Base-by-base conservation (phyloP, 495 filamentous ascomycete genomes). In the Alectoria sarmentosa region DNA sequence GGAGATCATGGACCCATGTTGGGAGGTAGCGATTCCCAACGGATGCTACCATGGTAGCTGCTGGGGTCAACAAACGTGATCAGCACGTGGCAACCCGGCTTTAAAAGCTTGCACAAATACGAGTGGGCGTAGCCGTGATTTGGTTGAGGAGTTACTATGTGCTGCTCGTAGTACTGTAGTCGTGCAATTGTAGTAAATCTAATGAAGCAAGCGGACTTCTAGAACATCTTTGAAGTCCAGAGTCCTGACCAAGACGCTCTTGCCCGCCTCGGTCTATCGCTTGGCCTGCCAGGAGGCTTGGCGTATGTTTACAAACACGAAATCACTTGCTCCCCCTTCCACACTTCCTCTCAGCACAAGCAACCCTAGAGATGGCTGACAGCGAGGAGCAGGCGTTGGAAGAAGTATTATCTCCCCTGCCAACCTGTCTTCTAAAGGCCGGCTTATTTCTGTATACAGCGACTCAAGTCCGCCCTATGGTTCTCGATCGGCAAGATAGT, bases 391-490 rank as follows among this genome's bases (percentile, higher is more conserved):
- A 70, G 39, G 70, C 74, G 19, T 65, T 80, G 32, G 75, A 79
- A 66, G 76, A 79, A 70, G 78, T 79, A 71, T 39, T 66, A 59
- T 1, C 23, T 38, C 5, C 44, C 3, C 49, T 30, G 54, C 14
- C 19, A 41, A 14, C 23, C 21, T 54, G 19, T 42, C n/a, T 57
- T 38, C 23, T 63, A 8, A 15, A 13, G 15, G 38, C 23, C 14
- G 41, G 19, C 68, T 61, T 3, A 49, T 19, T 13, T 10, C 41
- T 13, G 30, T 44, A 13, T 49, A 26, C 64, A 96, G 91, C 88
- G 88, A 67, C 82, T 97, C 63, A 98, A 98, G 83, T 86, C 90
- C 59, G 90, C 91, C 39, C 83, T 98, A n/a, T 98, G 92, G 92
- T 89, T 88, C 73, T 82, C 85, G 28, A 85, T 96, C 65, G 92